These are phyloP conservation scores for Raffaelea albimanens DNA, from an alignment of 2,329 filamentous ascomycete genomes.

Conservation along the genomic window DNA sequence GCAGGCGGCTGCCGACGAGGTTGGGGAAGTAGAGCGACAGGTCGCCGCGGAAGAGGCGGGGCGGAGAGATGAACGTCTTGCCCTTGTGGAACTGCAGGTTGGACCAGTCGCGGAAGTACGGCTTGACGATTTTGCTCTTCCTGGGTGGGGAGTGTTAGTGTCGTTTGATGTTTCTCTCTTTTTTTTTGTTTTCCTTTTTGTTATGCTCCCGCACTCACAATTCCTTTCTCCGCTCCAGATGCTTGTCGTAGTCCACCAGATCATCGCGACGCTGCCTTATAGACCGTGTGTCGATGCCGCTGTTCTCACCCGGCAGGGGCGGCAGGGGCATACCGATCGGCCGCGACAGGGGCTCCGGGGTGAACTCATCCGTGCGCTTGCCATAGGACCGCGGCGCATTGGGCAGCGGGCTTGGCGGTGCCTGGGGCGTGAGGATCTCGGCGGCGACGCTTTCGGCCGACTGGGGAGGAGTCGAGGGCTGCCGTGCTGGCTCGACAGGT, in stretches of 20 bases:
- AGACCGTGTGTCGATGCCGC: slow-evolving; percentile 60
- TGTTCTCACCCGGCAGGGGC: slow-evolving; percentile 72
- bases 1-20: slow-evolving; percentile 68
- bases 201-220: slow-evolving; percentile 42
- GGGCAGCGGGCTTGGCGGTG: slow-evolving; percentile 29
- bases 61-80: slow-evolving; percentile 83
- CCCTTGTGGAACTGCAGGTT: slow-evolving; percentile 76
- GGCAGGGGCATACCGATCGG: slow-evolving; percentile 76
- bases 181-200: background rate
- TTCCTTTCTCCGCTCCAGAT: slow-evolving; percentile 64
- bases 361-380: slow-evolving; percentile 43
- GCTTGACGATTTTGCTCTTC: slow-evolving; percentile 66
- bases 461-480: slow-evolving; percentile 12
- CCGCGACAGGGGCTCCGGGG: slow-evolving; percentile 50
- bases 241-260: slow-evolving; percentile 77
- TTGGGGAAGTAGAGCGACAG: slow-evolving; percentile 90
- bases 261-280: slow-evolving; percentile 64
- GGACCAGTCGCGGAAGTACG: slow-evolving; percentile 93
- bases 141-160: slow-evolving; percentile 26
- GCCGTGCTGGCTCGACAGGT: slow-evolving; percentile 20
- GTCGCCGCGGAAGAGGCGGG: slow-evolving; percentile 73
- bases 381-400: slow-evolving; percentile 53
- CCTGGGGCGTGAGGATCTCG: background rate
- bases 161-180: background rate
- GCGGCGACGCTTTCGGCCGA: slow-evolving; percentile 3